These are phyloP conservation scores for Prunus mira DNA, from an alignment of 306 rosid species.

Conservation along the genomic window DNA sequence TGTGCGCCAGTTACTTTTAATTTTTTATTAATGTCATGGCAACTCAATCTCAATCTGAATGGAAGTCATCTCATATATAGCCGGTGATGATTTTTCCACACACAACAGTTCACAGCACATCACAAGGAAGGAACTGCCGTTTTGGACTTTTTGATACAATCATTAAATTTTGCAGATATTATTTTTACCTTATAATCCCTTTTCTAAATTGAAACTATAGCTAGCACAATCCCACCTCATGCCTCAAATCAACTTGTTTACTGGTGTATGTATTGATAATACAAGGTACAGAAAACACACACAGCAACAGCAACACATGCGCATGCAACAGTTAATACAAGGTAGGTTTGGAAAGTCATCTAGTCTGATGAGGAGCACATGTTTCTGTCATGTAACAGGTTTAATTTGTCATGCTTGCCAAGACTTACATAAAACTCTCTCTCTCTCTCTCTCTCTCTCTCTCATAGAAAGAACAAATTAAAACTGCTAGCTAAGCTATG, in stretches of 20 bases:
- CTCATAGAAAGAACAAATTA: constrained; percentile 3
- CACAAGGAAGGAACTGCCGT: background rate
- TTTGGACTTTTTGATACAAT: background rate
- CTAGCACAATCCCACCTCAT: background rate
- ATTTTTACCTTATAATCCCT: background rate
- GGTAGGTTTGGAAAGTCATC: constrained; percentile 12
- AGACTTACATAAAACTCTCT: constrained; percentile 18
- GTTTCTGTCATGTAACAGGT: constrained; percentile 33
- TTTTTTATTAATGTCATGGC: background rate
- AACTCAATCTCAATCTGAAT: background rate
- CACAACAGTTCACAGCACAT: background rate
- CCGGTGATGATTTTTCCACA: background rate
- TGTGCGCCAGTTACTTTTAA: background rate
- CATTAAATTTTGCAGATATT: background rate
- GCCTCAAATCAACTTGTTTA: too few species aligned
- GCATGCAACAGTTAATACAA: constrained; percentile 31
- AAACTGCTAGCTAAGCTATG: background rate
- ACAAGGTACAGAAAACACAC: background rate
- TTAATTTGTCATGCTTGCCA: constrained; percentile 5
- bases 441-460: background rate
- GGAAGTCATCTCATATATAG: background rate
- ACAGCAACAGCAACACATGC: background rate
- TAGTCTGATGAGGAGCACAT: constrained; percentile 36
- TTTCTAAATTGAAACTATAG: background rate
- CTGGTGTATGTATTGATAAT: background rate